Conservation (phyloP, 345 rosid genomes). For the Syzygium oleosum region DNA sequence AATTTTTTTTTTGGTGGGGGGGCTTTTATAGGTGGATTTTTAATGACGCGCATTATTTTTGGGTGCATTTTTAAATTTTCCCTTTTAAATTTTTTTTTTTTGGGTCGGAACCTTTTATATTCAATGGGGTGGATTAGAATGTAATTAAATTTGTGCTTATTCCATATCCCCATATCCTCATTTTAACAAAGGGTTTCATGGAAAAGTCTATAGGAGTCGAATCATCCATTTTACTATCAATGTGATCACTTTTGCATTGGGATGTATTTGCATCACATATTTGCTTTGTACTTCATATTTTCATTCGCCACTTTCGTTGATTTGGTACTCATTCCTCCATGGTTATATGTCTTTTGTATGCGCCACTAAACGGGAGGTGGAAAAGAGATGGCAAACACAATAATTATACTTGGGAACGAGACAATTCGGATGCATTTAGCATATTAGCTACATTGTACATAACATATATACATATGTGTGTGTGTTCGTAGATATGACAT, state of each 20-base stretch:
- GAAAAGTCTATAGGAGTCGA: not conserved
- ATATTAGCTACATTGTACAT: not conserved
- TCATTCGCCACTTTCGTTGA: not conserved
- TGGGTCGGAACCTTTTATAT: not conserved
- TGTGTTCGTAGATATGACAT: not conserved
- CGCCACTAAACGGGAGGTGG: not conserved
- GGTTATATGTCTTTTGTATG: not conserved
- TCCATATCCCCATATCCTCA: not conserved
- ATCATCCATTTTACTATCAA: not conserved
- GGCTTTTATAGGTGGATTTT: not conserved
- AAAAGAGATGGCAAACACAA: not conserved
- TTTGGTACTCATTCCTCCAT: not conserved
- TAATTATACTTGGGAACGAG: not conserved
- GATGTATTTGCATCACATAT: not conserved
- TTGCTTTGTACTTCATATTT: not conserved
- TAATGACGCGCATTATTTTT: not conserved
- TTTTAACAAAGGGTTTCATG: not conserved
- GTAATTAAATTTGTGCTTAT: not conserved
- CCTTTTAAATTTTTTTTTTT: not conserved
- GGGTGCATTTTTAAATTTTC: not conserved
- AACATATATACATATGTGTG: not conserved
- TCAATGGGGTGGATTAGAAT: not conserved
- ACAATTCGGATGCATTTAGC: not conserved
- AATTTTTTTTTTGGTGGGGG: not conserved
- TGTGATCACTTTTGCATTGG: not conserved